Evolutionary conservation across 2,329 filamentous ascomycete species (phyloP).

Genomic region (Harringtonia lauricola): DNA sequence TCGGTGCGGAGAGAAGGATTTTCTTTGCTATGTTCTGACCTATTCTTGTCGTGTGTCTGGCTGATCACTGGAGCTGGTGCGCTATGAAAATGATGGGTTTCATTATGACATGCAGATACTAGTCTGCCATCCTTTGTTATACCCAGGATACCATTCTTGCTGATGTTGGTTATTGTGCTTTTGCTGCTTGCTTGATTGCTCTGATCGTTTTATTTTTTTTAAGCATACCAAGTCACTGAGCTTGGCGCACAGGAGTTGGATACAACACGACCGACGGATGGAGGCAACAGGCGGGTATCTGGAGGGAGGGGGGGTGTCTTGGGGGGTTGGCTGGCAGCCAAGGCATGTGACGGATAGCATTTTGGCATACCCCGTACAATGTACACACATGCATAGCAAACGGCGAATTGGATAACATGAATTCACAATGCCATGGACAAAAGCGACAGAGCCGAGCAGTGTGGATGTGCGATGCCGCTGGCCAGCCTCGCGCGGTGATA

Average conservation of each 20-base stretch:
- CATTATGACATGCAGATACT: too few relatives aligned
- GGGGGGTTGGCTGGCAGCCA: background rate
- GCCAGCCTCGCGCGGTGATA: too few relatives aligned
- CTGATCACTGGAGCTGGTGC: too few relatives aligned
- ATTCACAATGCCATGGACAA: background rate
- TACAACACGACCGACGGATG: too few relatives aligned
- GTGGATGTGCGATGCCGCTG: too few relatives aligned
- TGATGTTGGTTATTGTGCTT: background rate
- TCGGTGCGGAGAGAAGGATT: too few relatives aligned
- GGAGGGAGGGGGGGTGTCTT: background rate
- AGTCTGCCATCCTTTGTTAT: background rate
- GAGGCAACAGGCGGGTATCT: background rate
- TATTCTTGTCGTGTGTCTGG: background rate
- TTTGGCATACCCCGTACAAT: slow-evolving; percentile 1
- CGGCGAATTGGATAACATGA: background rate
- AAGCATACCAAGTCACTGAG: background rate
- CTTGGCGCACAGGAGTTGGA: too few relatives aligned
- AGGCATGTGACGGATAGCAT: slow-evolving; percentile 1
- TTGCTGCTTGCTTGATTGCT: background rate
- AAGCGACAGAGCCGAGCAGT: background rate
- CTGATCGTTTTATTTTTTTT: background rate
- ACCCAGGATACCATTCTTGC: background rate
- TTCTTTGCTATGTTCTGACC: too few relatives aligned
- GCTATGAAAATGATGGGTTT: too few relatives aligned
- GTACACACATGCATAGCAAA: background rate